Evolutionary conservation across 495 filamentous ascomycete genomes (phyloP), one percentile per base, ranked within the genome.

Genomic region (Lasiosphaeria hispida): DNA sequence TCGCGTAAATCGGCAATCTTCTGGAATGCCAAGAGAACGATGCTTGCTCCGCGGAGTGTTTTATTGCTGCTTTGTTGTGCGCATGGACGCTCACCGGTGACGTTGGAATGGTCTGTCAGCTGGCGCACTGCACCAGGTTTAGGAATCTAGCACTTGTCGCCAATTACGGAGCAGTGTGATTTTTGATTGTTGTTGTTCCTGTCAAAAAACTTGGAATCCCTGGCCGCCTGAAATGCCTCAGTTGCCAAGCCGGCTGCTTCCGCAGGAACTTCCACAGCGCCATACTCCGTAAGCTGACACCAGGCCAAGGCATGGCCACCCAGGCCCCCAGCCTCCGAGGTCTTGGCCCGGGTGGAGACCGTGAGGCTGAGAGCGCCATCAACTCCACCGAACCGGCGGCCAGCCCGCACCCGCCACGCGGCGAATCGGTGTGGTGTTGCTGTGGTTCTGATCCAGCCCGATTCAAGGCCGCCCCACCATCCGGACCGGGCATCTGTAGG

Each of bases 1-100:
- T 44, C 42, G 42, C 42, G 42, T 44, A 44, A 43, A 43, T 43
- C 40, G 11, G n/a, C n/a, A 44, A 17, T 44, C 42, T 44, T 44
- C 42, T 44, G 42, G 42, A 44, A 44, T 44, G 42, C 14, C 14
- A 18, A n/a, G 39, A 42, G 39, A 42, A 42, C 39, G 39, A 19
- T n/a, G n/a, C n/a, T n/a, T 17, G 7, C 42, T 44, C 42, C 42
- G 42, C 42, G 42, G 42, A n/a, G 14, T 17, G 9, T 44, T 17
- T 18, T 14, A 44, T 18, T 17, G 42, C 7, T 17, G n/a, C 6
- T 44, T 14, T 44, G 42, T n/a, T 9, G 6, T 43, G 40, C 11
- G 4, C 15, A 18, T 44, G 42, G 23, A 18, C 9, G 3, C 15
- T 17, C 42, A 44, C n/a, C n/a, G n/a, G 42, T 7, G 42, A 17